Percentiles rank a stretch among this genome's conserved stretches.
Evolutionary conservation across 257 asterid genomes (phyloP).

Genomic region (Echites panduratus): DNA sequence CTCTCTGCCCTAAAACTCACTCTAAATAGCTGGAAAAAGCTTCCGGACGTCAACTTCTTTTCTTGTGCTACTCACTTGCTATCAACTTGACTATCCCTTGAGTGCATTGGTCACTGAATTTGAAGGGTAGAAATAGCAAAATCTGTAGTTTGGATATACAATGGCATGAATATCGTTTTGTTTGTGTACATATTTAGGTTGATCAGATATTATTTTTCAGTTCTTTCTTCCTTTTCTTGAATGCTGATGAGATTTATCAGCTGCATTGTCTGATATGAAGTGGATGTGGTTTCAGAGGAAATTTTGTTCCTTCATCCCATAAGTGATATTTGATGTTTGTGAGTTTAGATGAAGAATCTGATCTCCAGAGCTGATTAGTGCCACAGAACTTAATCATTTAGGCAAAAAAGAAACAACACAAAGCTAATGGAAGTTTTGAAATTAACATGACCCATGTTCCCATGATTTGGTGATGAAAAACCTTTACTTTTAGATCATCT

Average conservation of each 20-base stretch:
- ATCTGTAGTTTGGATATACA: neutral
- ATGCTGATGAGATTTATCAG: neutral
- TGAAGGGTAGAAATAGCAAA: neutral
- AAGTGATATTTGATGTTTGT: neutral
- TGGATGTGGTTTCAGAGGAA: neutral
- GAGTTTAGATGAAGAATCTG: neutral
- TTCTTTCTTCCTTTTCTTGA: neutral
- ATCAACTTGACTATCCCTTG: conserved; percentile 2
- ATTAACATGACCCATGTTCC: neutral
- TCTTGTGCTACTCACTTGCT: conserved; percentile 1
- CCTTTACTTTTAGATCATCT: neutral
- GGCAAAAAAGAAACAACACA: neutral
- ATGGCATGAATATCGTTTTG: neutral
- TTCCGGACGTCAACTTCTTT: neutral
- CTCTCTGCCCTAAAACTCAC: neutral
- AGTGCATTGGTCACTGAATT: neutral
- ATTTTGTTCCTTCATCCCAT: neutral
- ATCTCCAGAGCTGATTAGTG: neutral
- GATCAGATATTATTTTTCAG: neutral
- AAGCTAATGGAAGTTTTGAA: neutral
- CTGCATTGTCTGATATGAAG: neutral
- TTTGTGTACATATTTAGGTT: neutral
- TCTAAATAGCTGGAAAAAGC: neutral
- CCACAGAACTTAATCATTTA: neutral
- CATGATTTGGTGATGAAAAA: neutral